A percentile compares a stretch with the other conserved stretches of the same genome.
Conservation (phyloP, 148 eudicot species). For the Euryodendron excelsum region DNA sequence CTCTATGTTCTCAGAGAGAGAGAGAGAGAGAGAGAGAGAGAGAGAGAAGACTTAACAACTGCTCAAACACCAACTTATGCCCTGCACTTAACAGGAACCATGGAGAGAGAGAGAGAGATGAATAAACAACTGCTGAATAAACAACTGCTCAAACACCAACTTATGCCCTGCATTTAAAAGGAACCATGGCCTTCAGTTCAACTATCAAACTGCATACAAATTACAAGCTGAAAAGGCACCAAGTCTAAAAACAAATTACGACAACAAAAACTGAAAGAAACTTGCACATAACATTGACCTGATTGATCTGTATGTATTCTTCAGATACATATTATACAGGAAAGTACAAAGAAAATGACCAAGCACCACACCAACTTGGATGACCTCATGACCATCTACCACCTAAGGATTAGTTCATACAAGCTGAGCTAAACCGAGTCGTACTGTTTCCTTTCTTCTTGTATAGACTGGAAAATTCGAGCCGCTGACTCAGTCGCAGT, state of each 20-base stretch:
- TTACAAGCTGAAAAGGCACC: too few species aligned
- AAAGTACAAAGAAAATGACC: neutral
- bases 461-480: conserved; percentile 75
- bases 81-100: too few species aligned
- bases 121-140: too few species aligned
- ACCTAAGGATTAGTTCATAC: neutral
- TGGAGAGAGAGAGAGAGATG: too few species aligned
- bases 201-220: too few species aligned
- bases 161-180: too few species aligned
- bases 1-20: neutral
- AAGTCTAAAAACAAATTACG: neutral
- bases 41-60: too few species aligned
- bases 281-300: conserved; percentile 1
- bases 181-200: too few species aligned
- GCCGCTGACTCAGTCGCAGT: conserved; percentile 70
- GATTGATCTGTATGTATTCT: conserved; percentile 2
- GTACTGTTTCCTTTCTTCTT: conserved; percentile 63
- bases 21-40: too few species aligned
- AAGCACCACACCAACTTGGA: conserved; percentile 6
- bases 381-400: neutral
- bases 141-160: too few species aligned
- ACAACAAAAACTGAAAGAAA: neutral
- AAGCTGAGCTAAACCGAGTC: conserved; percentile 31
- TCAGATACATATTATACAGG: neutral
- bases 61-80: too few species aligned